These are phyloP conservation scores for Myriangium duriaei DNA, from an alignment of 2,329 filamentous ascomycete genomes.

Conservation along the genomic window DNA sequence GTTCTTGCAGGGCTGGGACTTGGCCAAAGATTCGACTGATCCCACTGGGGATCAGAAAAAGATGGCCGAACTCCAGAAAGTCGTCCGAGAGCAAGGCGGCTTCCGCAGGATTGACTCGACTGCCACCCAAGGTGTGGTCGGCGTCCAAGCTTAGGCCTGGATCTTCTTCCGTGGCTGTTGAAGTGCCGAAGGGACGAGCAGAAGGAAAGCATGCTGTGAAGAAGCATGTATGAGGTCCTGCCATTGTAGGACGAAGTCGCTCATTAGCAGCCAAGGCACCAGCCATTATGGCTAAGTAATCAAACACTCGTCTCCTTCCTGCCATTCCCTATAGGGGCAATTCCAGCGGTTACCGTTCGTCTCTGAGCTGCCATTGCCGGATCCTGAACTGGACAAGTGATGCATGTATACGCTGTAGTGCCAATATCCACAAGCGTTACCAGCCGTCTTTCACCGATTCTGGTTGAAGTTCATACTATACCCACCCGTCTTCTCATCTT, in stretches of 20 bases:
- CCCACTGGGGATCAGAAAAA: constrained; percentile 62
- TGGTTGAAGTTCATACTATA: constrained; percentile 86
- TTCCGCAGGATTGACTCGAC: constrained; percentile 30
- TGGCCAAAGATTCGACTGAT: constrained; percentile 53
- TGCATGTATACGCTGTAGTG: no score
- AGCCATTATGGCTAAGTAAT: no score
- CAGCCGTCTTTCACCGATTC: constrained; percentile 15
- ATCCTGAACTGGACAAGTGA: no score
- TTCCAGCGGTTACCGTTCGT: no score
- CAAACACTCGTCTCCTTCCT: no score
- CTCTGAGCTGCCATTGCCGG: background rate
- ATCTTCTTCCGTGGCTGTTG: background rate
- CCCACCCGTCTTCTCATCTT: constrained; percentile 78
- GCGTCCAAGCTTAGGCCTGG: constrained; percentile 3
- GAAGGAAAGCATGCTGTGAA: no score
- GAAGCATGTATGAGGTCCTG: no score
- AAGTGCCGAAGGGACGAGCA: no score
- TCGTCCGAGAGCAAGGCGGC: constrained; percentile 52
- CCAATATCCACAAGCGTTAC: no score
- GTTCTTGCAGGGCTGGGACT: constrained; percentile 49
- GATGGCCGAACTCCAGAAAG: constrained; percentile 57
- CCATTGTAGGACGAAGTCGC: background rate
- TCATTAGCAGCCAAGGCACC: no score
- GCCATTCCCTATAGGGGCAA: no score
- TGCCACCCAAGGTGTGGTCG: background rate